Evolutionary conservation across 1,284 basidiomycete genomes (phyloP).

Genomic region (Exobasidium rhododendri): DNA sequence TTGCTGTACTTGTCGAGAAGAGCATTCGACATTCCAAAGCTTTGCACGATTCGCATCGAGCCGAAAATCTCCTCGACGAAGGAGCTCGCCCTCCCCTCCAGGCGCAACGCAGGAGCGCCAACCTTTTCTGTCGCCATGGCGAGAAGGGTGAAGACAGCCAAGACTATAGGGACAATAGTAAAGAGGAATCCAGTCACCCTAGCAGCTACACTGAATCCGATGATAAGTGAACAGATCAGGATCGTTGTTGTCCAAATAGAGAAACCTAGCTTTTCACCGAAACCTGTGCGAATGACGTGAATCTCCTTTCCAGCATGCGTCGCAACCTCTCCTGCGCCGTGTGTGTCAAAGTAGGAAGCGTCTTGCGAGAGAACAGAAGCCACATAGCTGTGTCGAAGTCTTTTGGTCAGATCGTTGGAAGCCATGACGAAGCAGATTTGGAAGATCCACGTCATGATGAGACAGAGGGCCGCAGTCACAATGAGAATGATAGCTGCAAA

Average conservation of each 20-base stretch:
- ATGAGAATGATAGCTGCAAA: conserved; percentile 53
- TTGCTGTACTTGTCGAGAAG: conserved; percentile 53
- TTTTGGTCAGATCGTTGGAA: conserved; percentile 48
- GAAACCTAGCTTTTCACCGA: conserved; percentile 57
- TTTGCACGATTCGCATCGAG: conserved; percentile 57
- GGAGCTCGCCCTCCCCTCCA: conserved; percentile 55
- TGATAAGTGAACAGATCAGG: conserved; percentile 51
- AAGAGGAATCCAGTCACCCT: conserved; percentile 57
- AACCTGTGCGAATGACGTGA: conserved; percentile 52
- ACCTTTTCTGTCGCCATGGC: conserved; percentile 51
- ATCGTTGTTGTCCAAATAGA: conserved; percentile 52
- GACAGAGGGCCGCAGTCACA: conserved; percentile 43
- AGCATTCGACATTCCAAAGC: conserved; percentile 53
- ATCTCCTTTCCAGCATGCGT: conserved; percentile 56
- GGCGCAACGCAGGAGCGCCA: conserved; percentile 39
- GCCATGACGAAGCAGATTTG: conserved; percentile 46
- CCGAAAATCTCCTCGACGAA: conserved; percentile 57
- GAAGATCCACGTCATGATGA: conserved; percentile 50
- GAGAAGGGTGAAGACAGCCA: conserved; percentile 47
- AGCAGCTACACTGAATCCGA: conserved; percentile 55
- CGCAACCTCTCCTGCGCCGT: conserved; percentile 57
- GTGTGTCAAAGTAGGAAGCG: conserved; percentile 56
- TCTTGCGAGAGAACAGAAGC: conserved; percentile 57
- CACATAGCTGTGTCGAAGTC: conserved; percentile 56
- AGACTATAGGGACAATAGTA: conserved; percentile 54